Evolutionary conservation across 2,329 filamentous ascomycete species (phyloP).

Genomic region (Exophiala viscosa): DNA sequence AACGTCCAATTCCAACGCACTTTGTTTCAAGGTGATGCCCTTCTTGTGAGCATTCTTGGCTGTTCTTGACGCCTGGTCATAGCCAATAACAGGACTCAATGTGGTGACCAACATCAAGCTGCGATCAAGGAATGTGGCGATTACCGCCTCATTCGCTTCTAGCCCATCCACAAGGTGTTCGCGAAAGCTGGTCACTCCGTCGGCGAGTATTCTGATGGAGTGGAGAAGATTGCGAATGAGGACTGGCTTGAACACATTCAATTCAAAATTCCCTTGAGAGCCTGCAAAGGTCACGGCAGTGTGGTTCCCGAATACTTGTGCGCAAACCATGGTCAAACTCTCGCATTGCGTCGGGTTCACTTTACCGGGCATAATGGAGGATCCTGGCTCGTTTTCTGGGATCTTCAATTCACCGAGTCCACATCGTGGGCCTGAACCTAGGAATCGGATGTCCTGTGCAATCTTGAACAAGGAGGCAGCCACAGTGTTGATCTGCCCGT

Average conservation of each 20-base stretch:
- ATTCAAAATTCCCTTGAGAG: conserved; percentile 96
- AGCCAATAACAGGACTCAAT: conserved; percentile 94
- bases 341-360: conserved; percentile 99
- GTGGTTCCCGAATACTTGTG: conserved; percentile 97
- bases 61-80: conserved; percentile 95
- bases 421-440: conserved; percentile 91
- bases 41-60: conserved; percentile 99
- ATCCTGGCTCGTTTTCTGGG: conserved; percentile 96
- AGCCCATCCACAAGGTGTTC: conserved; percentile 86
- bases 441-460: conserved; percentile 94
- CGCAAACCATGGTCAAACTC: conserved; percentile 94
- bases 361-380: conserved; percentile 98
- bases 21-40: conserved; percentile 87
- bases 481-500: conserved; percentile 88
- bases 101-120: conserved; percentile 98
- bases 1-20: conserved; percentile 87
- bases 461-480: conserved; percentile 94
- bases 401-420: conserved; percentile 89
- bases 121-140: conserved; percentile 13
- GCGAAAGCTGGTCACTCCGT: conserved; percentile 93
- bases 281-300: conserved; percentile 88
- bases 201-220: conserved; percentile 79
- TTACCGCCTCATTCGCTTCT: conserved; percentile 61
- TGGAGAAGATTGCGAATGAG: conserved; percentile 94
- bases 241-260: conserved; percentile 98